A percentile compares a stretch with the other conserved stretches of the same genome.
Conservation (phyloP, 805 yeast species). For the Candida vaughaniae region DNA sequence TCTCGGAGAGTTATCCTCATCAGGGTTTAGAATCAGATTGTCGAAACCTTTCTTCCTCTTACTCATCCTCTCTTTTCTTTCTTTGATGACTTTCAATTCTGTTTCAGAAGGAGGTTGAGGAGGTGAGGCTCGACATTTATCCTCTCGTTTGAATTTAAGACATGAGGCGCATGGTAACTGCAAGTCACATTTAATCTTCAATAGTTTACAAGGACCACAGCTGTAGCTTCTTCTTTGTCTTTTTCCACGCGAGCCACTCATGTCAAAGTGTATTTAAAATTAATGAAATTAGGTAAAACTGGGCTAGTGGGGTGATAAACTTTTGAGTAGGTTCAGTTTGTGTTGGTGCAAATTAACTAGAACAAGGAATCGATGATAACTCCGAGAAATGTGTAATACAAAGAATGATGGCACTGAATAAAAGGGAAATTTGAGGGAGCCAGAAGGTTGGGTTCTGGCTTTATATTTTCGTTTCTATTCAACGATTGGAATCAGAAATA, state of each 20-base stretch:
- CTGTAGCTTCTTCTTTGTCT: constrained; percentile 51
- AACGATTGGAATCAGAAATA: too few species aligned
- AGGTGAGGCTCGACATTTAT: constrained; percentile 39
- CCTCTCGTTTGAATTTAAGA: constrained; percentile 32
- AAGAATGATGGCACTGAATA: too few species aligned
- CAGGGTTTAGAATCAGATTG: too few species aligned
- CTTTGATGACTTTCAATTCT: constrained; percentile 30
- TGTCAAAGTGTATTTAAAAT: not conserved
- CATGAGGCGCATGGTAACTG: constrained; percentile 49
- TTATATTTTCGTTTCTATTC: too few species aligned
- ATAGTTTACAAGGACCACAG: constrained; percentile 56
- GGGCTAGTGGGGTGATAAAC: too few species aligned
- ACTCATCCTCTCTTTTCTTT: constrained; percentile 24
- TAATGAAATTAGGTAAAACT: too few species aligned
- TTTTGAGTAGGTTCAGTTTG: too few species aligned
- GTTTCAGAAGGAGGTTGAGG: constrained; percentile 46
- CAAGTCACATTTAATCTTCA: constrained; percentile 54
- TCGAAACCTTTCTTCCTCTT: constrained; percentile 6
- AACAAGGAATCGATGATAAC: too few species aligned
- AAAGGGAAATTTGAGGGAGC: too few species aligned
- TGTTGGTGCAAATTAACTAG: too few species aligned
- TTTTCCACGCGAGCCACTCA: constrained; percentile 16
- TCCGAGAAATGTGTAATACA: too few species aligned
- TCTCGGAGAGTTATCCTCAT: not conserved
- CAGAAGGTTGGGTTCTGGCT: too few species aligned